Base-by-base conservation (phyloP, 176 grass and related monocot genomes). In the Dactylis glomerata region DNA sequence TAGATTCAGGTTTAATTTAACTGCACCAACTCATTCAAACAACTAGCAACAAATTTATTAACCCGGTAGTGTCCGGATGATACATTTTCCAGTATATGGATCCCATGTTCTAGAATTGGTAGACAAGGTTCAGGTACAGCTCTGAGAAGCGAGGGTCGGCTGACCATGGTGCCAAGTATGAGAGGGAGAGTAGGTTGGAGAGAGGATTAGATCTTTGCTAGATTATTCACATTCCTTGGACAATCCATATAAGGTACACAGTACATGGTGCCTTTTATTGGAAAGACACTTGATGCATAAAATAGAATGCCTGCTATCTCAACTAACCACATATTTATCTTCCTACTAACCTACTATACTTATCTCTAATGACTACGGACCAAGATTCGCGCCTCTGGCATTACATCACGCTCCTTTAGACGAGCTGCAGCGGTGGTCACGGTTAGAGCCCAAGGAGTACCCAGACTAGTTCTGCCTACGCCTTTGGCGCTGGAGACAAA, bases 21-120 rank as follows among this genome's bases (percentile, higher is more conserved):
- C 23, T 73, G 32, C 46, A 11, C 45, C 38, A 51, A 51, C 8
- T 24, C 8, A 77, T 89, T 77, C 40, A 71, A 74, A 50, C 81
- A 54, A 63, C 30, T 89, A 77, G 75, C 40, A 82, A 77, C 22
- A 5, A 16, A 81, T 24, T 38, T 62, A 55, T 81, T 76, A 38
- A 70, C 3, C n/a, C 22, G 15, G 26, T 10, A 62, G 16, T 68
- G 17, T 19, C 10, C 22, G 10, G 52, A 61, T 24, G 22, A 68
- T 44, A 90, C 30, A 49, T 5, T 49, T n/a, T 57, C 36, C 40
- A n/a, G 16, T 37, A 28, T 30, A 74, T 81, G 20, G 42, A 47
- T 82, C 42, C 47, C 24, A 73, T 45, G 42, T 19, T 14, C 70
- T 70, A 49, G 42, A 49, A 74, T 49, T 74, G 70, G 42, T 47